Base-by-base conservation (phyloP, 257 asterid species). In the Mitragyna speciosa region DNA sequence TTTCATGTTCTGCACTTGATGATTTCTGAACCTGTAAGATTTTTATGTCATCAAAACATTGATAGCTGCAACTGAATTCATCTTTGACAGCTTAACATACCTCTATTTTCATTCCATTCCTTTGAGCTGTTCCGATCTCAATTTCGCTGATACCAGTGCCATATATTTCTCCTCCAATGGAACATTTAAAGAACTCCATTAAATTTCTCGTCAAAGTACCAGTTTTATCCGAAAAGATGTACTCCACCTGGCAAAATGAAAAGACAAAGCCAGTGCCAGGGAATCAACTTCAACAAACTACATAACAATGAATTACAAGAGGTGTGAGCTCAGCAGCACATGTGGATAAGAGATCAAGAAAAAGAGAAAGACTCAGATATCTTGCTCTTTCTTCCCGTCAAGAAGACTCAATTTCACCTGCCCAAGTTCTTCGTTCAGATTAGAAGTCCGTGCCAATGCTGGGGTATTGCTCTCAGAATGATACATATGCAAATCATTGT, bases 351-450 rank as follows among this genome's bases (percentile, higher is more conserved):
- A 48, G 66, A 41, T 12, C 49, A 68, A 45, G 49, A 49, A 65
- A 70, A 20, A 17, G 80, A 5, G 5, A 17, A 33, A 71, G 17
- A 71, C 30, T n/a, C 20, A 56, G 6, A 56, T 5, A 31, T 58
- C 39, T 43, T 58, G 78, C n/a, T 56, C 65, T 24, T 39, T 17
- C 7, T 39, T n/a, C 26, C 41, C 17, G 12, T 45, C 72, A 63
- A 15, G 22, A 52, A 20, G 39, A 31, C 52, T n/a, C 33, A 79
- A 20, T 41, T 20, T 74, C 86, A 96, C 99, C 99, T 96, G 99
- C 70, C 99, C 99, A 85, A 96, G 99, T 89, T 96, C 99, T 87
- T 96, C 99, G 58, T 96, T 96, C 85, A 96, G 90, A 91, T 96
- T 96, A 65, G 99, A 96, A 71, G 99, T 96, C 75, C 99, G 95